phyloP scores from a whole-genome alignment of 352 stramenopile genomes.

The Globisporangium sylvaticum region DNA sequence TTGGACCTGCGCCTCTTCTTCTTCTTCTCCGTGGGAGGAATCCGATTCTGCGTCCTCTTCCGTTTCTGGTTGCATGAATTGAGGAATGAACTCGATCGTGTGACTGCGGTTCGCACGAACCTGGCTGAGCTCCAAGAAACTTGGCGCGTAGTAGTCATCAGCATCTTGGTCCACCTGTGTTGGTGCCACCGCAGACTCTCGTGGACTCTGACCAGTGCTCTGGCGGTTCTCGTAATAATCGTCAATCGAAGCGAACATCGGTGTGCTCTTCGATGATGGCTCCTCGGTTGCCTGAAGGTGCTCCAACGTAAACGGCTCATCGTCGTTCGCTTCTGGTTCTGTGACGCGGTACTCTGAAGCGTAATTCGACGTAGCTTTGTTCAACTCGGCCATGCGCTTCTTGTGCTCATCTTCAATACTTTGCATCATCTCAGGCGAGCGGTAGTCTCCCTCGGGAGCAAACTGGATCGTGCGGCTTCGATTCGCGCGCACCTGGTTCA shows the following conservation, averaged over 20 bases:
- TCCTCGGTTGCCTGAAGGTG: slow-evolving; percentile 4
- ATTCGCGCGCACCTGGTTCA: slow-evolving; percentile 44
- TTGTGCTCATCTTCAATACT: slow-evolving; percentile 41
- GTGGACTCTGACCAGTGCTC: neutral
- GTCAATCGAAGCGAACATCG: neutral
- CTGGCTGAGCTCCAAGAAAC: slow-evolving; percentile 12
- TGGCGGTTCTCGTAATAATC: neutral
- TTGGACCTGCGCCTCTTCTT: neutral
- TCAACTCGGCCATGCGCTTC: slow-evolving; percentile 36
- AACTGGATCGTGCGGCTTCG: slow-evolving; percentile 38
- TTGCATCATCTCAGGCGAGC: slow-evolving; percentile 28
- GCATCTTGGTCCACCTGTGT: neutral
- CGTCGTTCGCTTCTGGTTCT: slow-evolving; percentile 12
- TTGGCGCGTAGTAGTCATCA: slow-evolving; percentile 15
- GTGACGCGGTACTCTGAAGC: slow-evolving; percentile 8
- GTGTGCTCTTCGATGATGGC: neutral
- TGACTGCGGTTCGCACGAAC: slow-evolving; percentile 17
- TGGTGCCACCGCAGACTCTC: neutral
- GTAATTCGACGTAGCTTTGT: slow-evolving; percentile 5
- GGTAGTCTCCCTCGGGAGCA: slow-evolving; percentile 27
- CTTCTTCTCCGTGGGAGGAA: neutral
- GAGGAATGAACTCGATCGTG: slow-evolving; percentile 22
- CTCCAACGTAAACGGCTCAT: slow-evolving; percentile 17
- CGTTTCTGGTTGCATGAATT: slow-evolving; percentile 7
- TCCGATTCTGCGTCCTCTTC: neutral